Conservation (phyloP, 2,329 filamentous ascomycete species). For the Orbilia blumenaviensis region DNA sequence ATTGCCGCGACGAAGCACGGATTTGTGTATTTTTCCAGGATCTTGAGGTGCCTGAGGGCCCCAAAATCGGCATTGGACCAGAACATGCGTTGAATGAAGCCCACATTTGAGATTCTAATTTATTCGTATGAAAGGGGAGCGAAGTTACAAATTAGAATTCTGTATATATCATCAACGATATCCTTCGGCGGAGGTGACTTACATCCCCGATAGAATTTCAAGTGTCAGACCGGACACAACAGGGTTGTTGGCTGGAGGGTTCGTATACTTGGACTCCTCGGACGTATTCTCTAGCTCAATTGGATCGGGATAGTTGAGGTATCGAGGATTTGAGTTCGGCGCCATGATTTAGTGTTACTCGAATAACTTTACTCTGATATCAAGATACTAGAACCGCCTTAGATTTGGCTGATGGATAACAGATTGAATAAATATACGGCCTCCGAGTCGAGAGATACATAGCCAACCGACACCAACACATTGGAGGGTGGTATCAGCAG, state of each 20-base stretch:
- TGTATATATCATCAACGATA: background rate
- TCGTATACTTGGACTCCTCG: slow-evolving; percentile 43
- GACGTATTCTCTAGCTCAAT: slow-evolving; percentile 22
- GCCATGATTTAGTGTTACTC: background rate
- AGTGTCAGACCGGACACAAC: slow-evolving; percentile 38
- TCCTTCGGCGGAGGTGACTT: background rate
- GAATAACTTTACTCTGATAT: background rate
- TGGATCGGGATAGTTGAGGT: slow-evolving; percentile 47
- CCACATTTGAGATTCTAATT: slow-evolving; percentile 69
- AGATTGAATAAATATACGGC: background rate
- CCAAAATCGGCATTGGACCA: slow-evolving; percentile 76
- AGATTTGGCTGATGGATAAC: too few species aligned
- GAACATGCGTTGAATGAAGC: slow-evolving; percentile 70
- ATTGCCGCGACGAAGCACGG: slow-evolving; percentile 64
- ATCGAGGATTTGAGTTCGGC: slow-evolving; percentile 22
- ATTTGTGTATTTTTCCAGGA: slow-evolving; percentile 66
- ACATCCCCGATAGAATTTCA: slow-evolving; percentile 33
- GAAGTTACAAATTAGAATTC: background rate
- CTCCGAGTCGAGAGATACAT: too few species aligned
- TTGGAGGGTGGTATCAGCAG: background rate
- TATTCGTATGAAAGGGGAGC: background rate
- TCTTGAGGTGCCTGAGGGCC: slow-evolving; percentile 66
- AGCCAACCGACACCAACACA: background rate
- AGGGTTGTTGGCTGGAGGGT: slow-evolving; percentile 38
- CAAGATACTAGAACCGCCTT: background rate